Base-by-base conservation (phyloP, 768 basidiomycete species). In the Hydnum rufescens region DNA sequence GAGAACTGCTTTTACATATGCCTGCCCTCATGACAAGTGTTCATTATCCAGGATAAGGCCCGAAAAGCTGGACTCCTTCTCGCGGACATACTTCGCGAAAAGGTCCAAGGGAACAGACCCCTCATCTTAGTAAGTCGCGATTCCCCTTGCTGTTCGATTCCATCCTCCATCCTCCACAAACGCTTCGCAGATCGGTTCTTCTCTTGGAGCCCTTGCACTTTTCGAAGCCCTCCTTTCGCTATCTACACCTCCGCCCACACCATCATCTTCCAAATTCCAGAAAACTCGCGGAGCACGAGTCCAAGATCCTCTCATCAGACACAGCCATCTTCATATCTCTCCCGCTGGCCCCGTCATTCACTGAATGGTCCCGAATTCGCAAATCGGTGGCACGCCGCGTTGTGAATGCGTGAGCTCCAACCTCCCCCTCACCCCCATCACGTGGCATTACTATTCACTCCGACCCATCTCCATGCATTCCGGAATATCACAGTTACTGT, bases 81-180 rank as follows among this genome's bases (percentile, higher is more conserved):
- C 4, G 70, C 69, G 1, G 66, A 70, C 34, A 66, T 70, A 16
- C 59, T 72, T n/a, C 64, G 66, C 47, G 66, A 69, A 43, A 52
- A 63, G 22, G 64, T 70, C 0, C 70, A 71, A 53, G 70, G 70
- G 4, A 63, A 67, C 51, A 59, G 70, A 5, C 70, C 70, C 0
- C 65, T 67, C 4, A 60, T 66, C 3, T 60, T 71, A 31, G 67
- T 68, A 42, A 19, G 66, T 58, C 8, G 13, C 39, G 3, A 3
- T 8, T 8, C 19, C 13, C 36, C 36, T 8, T 39, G 13, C 36
- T 47, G 50, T 16, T 8, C 23, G 25, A 32, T 42, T 31, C 19
- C 5, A 51, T 30, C 26, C 16, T 30, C 13, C 3, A n/a, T 13
- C 32, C 46, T 26, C 30, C 22, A 18, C 16, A 34, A 2, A 3